These are phyloP conservation scores for Aphanomyces stellatus DNA, from an alignment of 352 stramenopile species.

Conservation along the genomic window DNA sequence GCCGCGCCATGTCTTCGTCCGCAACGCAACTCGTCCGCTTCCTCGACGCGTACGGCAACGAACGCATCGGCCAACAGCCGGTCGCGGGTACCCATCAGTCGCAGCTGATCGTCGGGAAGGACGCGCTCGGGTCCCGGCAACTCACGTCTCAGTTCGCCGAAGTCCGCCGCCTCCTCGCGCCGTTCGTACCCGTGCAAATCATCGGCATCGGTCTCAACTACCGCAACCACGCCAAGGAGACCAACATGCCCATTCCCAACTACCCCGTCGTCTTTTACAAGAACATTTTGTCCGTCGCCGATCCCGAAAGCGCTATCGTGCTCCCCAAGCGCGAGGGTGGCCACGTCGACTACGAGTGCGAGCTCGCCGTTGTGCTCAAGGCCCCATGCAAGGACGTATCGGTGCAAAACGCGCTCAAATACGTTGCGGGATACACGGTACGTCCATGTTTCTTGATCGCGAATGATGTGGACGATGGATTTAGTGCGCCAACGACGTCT, in stretches of 20 bases:
- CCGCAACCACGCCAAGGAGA: constrained; percentile 79
- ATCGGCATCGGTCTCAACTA: constrained; percentile 88
- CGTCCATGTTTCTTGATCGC: neutral
- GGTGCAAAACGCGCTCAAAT: constrained; percentile 70
- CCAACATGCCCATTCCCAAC: constrained; percentile 74
- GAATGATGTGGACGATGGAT: neutral
- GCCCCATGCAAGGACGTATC: constrained; percentile 74
- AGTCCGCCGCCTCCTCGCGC: constrained; percentile 65
- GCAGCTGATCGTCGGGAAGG: constrained; percentile 51
- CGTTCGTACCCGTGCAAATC: constrained; percentile 74
- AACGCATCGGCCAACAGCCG: constrained; percentile 46
- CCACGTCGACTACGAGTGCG: constrained; percentile 88
- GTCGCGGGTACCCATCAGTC: constrained; percentile 26
- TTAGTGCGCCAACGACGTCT: constrained; percentile 77
- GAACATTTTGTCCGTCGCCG: constrained; percentile 62
- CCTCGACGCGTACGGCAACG: constrained; percentile 40
- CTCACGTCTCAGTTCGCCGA: constrained; percentile 57
- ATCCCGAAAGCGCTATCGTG: constrained; percentile 66
- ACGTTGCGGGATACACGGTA: constrained; percentile 80
- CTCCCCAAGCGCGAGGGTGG: constrained; percentile 59
- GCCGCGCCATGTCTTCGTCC: constrained; percentile 1
- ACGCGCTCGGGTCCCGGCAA: constrained; percentile 46
- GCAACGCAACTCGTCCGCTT: constrained; percentile 64
- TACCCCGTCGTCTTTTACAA: constrained; percentile 86
- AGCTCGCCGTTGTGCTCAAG: constrained; percentile 84